Conservation (phyloP, 1,139 yeast genomes). For the Debaryomycetaceae sp. region DNA sequence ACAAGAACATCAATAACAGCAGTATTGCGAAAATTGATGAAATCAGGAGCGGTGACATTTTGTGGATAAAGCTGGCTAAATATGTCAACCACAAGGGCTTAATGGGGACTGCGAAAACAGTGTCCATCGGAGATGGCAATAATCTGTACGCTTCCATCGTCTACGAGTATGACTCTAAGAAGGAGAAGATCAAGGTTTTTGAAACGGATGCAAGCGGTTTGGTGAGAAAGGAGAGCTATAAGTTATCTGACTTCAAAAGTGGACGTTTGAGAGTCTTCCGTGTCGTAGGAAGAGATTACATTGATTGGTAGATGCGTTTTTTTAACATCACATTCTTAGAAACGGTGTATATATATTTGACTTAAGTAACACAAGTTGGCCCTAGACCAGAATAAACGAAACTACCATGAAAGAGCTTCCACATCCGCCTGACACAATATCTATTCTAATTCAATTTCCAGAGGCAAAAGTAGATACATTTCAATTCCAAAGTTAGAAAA, state of each 20-base stretch:
- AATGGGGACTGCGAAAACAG: slow-evolving; percentile 45
- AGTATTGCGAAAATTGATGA: slow-evolving; percentile 59
- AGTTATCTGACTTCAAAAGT: slow-evolving; percentile 65
- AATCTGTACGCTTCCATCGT: slow-evolving; percentile 39
- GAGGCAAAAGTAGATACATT: slow-evolving; percentile 1
- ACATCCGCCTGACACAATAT: not conserved
- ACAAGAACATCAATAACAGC: slow-evolving; percentile 41
- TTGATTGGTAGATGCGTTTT: slow-evolving; percentile 7
- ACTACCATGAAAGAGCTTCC: not conserved
- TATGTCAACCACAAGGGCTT: slow-evolving; percentile 68
- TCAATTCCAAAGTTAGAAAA: not conserved
- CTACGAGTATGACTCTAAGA: slow-evolving; percentile 68
- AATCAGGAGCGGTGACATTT: slow-evolving; percentile 77
- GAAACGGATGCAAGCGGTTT: slow-evolving; percentile 57
- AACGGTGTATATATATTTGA: not conserved
- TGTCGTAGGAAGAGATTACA: slow-evolving; percentile 15
- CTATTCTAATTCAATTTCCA: not conserved
- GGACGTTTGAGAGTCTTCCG: slow-evolving; percentile 83
- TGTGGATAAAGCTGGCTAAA: slow-evolving; percentile 70
- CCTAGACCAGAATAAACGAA: slow-evolving; percentile 10
- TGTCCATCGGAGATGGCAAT: slow-evolving; percentile 39
- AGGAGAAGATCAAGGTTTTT: slow-evolving; percentile 72
- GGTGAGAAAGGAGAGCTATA: slow-evolving; percentile 60
- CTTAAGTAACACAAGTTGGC: slow-evolving; percentile 3
- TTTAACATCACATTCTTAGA: not conserved